Conservation (phyloP, 2,329 filamentous ascomycete genomes). For the Microsporum canis region DNA sequence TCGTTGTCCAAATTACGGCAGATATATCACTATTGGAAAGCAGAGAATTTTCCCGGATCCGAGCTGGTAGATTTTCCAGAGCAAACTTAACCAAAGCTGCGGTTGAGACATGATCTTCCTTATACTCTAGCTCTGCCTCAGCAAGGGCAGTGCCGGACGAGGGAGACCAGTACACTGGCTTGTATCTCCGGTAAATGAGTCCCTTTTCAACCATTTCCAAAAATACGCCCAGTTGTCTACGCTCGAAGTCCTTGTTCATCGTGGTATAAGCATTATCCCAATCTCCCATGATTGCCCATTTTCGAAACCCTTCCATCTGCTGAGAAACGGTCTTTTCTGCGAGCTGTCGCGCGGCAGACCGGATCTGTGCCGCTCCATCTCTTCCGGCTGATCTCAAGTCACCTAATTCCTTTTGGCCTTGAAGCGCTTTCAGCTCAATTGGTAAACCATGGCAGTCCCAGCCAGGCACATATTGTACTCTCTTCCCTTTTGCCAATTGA, state of each 20-base stretch:
- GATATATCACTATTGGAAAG: conserved; percentile 46
- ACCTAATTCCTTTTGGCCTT: conserved; percentile 38
- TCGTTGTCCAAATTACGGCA: conserved; percentile 97
- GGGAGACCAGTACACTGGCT: conserved; percentile 56
- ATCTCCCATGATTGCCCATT: conserved; percentile 54
- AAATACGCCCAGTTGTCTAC: conserved; percentile 49
- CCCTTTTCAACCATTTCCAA: conserved; percentile 51
- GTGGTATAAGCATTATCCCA: conserved; percentile 54
- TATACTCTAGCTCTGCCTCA: conserved; percentile 55
- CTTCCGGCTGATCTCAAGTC: conserved; percentile 22
- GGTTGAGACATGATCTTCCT: conserved; percentile 48
- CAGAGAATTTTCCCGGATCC: conserved; percentile 31
- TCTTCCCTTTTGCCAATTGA: conserved; percentile 64
- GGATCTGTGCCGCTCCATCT: conserved; percentile 38
- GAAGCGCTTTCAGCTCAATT: conserved; percentile 90
- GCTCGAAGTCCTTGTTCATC: conserved; percentile 51
- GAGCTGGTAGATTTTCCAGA: conserved; percentile 41
- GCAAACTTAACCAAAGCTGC: conserved; percentile 65
- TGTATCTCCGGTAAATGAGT: conserved; percentile 50
- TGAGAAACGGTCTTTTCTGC: conserved; percentile 45
- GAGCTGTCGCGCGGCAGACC: conserved; percentile 44
- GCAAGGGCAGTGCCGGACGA: conserved; percentile 53
- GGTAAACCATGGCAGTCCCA: conserved; percentile 98
- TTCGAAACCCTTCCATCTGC: conserved; percentile 49
- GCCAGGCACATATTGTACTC: conserved; percentile 73